Evolutionary conservation across 768 basidiomycete genomes (phyloP).

Genomic region (Pleurotus platypus): DNA sequence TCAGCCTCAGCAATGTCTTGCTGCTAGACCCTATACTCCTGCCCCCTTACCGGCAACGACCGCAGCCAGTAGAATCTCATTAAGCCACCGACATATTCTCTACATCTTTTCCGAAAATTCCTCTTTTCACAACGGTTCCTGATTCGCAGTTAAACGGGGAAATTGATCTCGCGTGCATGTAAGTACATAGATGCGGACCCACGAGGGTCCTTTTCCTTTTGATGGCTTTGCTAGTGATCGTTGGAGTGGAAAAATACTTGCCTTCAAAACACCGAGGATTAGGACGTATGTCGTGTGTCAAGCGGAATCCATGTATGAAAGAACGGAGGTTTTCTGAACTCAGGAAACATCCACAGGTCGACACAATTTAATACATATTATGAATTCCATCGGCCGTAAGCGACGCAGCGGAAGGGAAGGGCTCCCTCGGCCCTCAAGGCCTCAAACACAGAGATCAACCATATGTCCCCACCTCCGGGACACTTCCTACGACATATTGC

Average conservation of each 20-base stretch:
- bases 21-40: too few relatives aligned
- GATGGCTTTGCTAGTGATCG: background rate
- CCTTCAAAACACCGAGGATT: slow-evolving; percentile 8
- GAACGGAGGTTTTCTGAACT: background rate
- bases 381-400: too few relatives aligned
- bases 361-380: too few relatives aligned
- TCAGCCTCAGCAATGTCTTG: background rate
- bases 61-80: too few relatives aligned
- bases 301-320: background rate
- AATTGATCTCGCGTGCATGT: too few relatives aligned
- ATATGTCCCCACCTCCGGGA: too few relatives aligned
- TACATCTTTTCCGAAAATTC: slow-evolving; percentile 8
- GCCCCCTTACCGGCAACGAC: too few relatives aligned
- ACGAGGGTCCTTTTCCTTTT: background rate
- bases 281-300: slow-evolving; percentile 7
- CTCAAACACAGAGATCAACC: too few relatives aligned
- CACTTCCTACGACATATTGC: too few relatives aligned
- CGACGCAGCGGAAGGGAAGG: too few relatives aligned
- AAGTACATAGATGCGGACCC: too few relatives aligned
- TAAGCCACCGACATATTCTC: slow-evolving; percentile 4
- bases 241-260: slow-evolving; percentile 7
- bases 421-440: too few relatives aligned
- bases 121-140: slow-evolving; percentile 6
- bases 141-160: background rate
- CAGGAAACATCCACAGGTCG: background rate